These are phyloP conservation scores for Phylloporus scabripes DNA, from an alignment of 768 basidiomycete genomes.

Conservation along the genomic window DNA sequence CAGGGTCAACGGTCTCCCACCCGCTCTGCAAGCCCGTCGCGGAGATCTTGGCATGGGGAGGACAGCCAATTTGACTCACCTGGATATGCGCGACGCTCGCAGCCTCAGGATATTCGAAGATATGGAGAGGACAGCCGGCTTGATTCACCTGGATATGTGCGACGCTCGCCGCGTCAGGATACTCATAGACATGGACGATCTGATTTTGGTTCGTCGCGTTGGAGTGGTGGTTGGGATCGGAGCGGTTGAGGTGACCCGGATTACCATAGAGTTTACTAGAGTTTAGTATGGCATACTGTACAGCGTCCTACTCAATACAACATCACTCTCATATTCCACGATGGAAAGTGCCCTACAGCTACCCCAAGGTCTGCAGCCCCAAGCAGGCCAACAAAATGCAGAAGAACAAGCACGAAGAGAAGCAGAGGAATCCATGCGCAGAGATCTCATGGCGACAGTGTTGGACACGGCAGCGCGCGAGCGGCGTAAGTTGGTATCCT, in stretches of 20 bases:
- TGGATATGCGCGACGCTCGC: conserved; percentile 1
- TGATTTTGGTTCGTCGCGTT: conserved; percentile 3
- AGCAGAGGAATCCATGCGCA: conserved; percentile 70
- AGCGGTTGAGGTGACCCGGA: not conserved
- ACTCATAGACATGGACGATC: conserved; percentile 1
- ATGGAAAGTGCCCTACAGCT: conserved; percentile 26
- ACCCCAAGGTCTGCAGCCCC: conserved; percentile 26
- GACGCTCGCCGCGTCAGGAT: conserved; percentile 4
- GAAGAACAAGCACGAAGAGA: conserved; percentile 52
- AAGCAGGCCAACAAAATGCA: conserved; percentile 41
- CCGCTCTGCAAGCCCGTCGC: conserved; percentile 1
- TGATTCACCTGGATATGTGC: conserved; percentile 1
- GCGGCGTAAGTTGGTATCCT: conserved; percentile 46
- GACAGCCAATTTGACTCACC: not conserved
- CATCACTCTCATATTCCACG: no score
- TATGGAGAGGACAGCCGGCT: conserved; percentile 2
- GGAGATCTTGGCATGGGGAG: conserved; percentile 10
- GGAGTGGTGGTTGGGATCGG: conserved; percentile 1
- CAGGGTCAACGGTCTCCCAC: conserved; percentile 7
- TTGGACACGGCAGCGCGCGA: conserved; percentile 76
- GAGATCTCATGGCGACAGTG: conserved; percentile 73
- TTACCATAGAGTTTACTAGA: not conserved
- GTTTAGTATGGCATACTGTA: not conserved
- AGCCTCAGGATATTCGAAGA: not conserved
- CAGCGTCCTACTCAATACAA: no score